Evolutionary conservation across 306 rosid genomes (phyloP).

Genomic region (Crataegus laevigata): DNA sequence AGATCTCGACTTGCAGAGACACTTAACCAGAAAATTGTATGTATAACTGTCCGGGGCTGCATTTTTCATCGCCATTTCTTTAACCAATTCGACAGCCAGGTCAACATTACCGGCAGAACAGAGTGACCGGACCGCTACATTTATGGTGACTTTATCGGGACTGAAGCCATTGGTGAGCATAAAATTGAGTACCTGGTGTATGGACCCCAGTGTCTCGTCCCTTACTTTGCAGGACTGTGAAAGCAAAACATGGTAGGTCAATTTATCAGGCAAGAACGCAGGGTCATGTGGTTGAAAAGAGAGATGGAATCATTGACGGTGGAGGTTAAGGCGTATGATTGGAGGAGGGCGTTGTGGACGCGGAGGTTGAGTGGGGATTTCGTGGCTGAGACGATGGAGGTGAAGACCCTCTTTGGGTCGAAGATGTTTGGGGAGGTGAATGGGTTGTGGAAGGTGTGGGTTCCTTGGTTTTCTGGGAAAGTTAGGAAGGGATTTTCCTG

Average conservation of each 20-base stretch:
- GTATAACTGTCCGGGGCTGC: constrained; percentile 58
- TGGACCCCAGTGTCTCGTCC: constrained; percentile 39
- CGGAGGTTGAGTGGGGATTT: constrained; percentile 31
- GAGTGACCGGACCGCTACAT: constrained; percentile 60
- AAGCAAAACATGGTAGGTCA: constrained; percentile 60
- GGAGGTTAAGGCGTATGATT: constrained; percentile 61
- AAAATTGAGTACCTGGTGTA: constrained; percentile 56
- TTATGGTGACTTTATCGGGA: constrained; percentile 61
- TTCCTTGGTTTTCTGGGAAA: constrained; percentile 3
- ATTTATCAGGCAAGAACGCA: constrained; percentile 59
- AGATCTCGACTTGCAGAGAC: constrained; percentile 49
- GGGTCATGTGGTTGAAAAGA: constrained; percentile 67
- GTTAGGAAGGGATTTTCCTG: constrained; percentile 10
- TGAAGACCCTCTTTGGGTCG: constrained; percentile 53
- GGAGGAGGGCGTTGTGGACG: constrained; percentile 55
- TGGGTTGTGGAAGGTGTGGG: neutral
- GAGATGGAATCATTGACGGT: constrained; percentile 52
- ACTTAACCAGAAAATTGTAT: constrained; percentile 55
- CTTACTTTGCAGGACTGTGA: constrained; percentile 44
- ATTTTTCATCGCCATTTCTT: constrained; percentile 47
- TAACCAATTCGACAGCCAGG: constrained; percentile 44
- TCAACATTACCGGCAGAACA: constrained; percentile 44
- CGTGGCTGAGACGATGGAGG: constrained; percentile 32
- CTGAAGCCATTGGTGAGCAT: constrained; percentile 48
- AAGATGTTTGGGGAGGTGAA: constrained; percentile 62